A percentile compares a stretch with the other conserved stretches of the same genome.
These are phyloP conservation scores for Taxillus chinensis DNA, from an alignment of 164 flowering plant species.

Conservation along the genomic window DNA sequence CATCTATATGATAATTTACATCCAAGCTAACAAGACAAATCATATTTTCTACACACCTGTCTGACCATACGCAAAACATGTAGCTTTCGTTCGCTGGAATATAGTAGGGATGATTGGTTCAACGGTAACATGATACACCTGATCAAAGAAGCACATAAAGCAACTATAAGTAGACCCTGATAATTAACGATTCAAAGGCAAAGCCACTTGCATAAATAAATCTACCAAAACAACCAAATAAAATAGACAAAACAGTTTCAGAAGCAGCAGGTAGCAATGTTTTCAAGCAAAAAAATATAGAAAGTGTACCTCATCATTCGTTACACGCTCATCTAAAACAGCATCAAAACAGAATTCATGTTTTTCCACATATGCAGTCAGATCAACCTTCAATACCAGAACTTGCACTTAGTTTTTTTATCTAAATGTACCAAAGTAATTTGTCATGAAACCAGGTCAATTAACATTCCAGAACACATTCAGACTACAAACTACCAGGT, in stretches of 20 bases:
- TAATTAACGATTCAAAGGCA: not conserved
- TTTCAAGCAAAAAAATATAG: not conserved
- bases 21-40: not conserved
- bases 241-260: not conserved
- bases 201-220: not conserved
- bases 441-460: not conserved
- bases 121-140: conserved; percentile 88
- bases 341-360: conserved; percentile 99
- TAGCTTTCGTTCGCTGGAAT: conserved; percentile 91
- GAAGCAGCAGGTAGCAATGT: not conserved
- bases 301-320: conserved; percentile 73
- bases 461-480: not conserved
- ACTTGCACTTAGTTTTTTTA: conserved; percentile 16
- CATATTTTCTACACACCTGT: conserved; percentile 46
- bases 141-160: conserved; percentile 12
- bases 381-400: conserved; percentile 60
- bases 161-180: conserved; percentile 3
- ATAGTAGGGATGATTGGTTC: conserved; percentile 91
- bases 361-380: conserved; percentile 96
- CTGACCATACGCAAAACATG: conserved; percentile 99
- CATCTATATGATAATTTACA: too few relatives aligned
- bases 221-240: not conserved
- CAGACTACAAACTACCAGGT: too few relatives aligned
- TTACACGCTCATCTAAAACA: conserved; percentile 74
- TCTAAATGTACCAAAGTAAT: not conserved